Evolutionary conservation across 2,329 filamentous ascomycete species (phyloP).

Genomic region (Aspergillus latus): DNA sequence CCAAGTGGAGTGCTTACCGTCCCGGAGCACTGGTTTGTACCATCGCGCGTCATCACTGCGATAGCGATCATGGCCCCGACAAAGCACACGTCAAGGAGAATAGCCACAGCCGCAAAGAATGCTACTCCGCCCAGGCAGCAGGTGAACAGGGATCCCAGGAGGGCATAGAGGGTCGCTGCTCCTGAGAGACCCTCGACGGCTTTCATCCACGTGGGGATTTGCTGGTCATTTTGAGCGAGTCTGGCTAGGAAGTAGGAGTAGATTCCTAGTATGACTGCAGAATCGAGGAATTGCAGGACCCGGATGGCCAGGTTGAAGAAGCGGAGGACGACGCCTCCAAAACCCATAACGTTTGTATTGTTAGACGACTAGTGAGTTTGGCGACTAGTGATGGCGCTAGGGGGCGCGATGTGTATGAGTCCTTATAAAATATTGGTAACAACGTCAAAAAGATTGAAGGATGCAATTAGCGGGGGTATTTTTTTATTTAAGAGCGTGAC

Average conservation of each 20-base stretch:
- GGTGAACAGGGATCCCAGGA: conserved; percentile 70
- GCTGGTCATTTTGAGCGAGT: conserved; percentile 62
- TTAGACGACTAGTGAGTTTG: background rate
- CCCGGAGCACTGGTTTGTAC: conserved; percentile 65
- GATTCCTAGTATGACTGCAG: conserved; percentile 71
- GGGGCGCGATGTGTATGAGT: no score
- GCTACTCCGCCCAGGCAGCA: conserved; percentile 75
- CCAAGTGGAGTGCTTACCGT: conserved; percentile 69
- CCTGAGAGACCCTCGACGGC: conserved; percentile 80
- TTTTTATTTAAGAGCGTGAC: background rate
- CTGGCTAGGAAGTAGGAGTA: conserved; percentile 83
- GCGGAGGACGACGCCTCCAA: conserved; percentile 64
- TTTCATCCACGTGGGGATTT: conserved; percentile 64
- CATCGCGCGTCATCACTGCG: conserved; percentile 69
- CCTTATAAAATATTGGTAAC: no score
- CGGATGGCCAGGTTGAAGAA: conserved; percentile 70
- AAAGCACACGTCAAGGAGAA: conserved; percentile 76
- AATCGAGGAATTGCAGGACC: conserved; percentile 69
- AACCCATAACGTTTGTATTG: conserved; percentile 52
- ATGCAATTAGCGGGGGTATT: background rate
- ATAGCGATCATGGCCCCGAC: conserved; percentile 77
- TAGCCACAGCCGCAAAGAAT: conserved; percentile 70
- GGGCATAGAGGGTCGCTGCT: conserved; percentile 69
- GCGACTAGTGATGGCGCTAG: no score
- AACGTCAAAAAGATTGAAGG: background rate